phyloP scores from a whole-genome alignment of 139 green algal species.

The Limnomonas spitsbergensis region DNA sequence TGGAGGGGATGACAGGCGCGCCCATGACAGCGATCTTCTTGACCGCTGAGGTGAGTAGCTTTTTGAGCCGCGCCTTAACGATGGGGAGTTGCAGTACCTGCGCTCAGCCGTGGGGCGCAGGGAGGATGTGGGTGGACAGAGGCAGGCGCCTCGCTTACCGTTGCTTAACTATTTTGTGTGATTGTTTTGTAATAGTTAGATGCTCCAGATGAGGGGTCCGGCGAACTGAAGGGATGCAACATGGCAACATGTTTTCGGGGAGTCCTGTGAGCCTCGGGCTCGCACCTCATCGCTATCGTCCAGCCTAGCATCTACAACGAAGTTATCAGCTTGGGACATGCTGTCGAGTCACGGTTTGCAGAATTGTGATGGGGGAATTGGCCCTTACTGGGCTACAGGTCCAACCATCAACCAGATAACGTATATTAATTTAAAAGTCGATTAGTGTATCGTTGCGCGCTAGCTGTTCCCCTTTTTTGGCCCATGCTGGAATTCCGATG shows the following conservation, averaged over 20 bases:
- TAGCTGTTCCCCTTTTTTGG: no score
- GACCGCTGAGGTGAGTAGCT: constrained; percentile 33
- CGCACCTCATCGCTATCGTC: constrained; percentile 38
- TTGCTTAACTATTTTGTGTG: no score
- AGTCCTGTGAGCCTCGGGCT: background rate
- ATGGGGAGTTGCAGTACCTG: constrained; percentile 65
- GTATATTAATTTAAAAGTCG: no score
- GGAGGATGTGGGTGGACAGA: no score
- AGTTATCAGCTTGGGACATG: background rate
- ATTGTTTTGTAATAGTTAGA: background rate
- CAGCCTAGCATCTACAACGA: constrained; percentile 10
- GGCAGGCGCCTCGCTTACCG: no score
- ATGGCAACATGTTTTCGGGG: background rate
- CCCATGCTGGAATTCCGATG: no score
- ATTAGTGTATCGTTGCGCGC: no score
- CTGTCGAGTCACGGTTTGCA: background rate
- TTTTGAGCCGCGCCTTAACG: constrained; percentile 42
- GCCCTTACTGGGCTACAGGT: no score
- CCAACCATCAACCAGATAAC: no score
- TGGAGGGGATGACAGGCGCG: constrained; percentile 36
- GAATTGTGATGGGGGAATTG: no score
- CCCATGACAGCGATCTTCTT: constrained; percentile 43
- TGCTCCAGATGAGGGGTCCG: background rate
- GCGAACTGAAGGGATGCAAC: background rate
- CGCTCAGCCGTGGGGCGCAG: background rate